Evolutionary conservation across 116 monocot genomes (phyloP).

Genomic region (Posidonia oceanica): DNA sequence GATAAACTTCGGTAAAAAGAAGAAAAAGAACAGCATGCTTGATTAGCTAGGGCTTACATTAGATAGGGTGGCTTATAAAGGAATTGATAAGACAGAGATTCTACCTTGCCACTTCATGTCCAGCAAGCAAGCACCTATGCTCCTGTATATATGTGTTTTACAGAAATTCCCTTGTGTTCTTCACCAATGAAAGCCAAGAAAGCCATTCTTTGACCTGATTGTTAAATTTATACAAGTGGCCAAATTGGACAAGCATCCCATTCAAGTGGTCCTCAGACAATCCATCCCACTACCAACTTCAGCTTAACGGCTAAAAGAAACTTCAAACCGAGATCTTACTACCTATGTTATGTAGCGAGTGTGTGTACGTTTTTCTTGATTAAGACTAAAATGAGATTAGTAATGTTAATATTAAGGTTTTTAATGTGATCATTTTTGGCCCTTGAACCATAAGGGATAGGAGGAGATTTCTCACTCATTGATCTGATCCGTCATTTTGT

Average conservation of each 20-base stretch:
- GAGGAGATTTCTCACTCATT: neutral
- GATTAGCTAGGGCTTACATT: neutral
- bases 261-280: slow-evolving; percentile 3
- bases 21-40: neutral
- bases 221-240: neutral
- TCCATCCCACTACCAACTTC: neutral
- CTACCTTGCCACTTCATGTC: neutral
- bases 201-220: neutral
- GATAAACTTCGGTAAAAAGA: too few relatives aligned
- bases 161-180: neutral
- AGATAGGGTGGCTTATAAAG: neutral
- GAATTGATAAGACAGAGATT: neutral
- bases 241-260: neutral
- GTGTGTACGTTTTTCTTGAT: too few relatives aligned
- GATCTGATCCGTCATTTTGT: neutral
- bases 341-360: too few relatives aligned
- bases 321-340: neutral
- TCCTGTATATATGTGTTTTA: neutral
- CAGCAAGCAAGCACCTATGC: neutral
- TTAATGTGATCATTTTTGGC: neutral
- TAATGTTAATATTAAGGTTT: too few relatives aligned
- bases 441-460: too few relatives aligned
- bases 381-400: too few relatives aligned
- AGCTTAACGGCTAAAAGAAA: neutral
- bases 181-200: neutral